Evolutionary conservation across 805 yeast species (phyloP).

Genomic region (Candida chauliodis): DNA sequence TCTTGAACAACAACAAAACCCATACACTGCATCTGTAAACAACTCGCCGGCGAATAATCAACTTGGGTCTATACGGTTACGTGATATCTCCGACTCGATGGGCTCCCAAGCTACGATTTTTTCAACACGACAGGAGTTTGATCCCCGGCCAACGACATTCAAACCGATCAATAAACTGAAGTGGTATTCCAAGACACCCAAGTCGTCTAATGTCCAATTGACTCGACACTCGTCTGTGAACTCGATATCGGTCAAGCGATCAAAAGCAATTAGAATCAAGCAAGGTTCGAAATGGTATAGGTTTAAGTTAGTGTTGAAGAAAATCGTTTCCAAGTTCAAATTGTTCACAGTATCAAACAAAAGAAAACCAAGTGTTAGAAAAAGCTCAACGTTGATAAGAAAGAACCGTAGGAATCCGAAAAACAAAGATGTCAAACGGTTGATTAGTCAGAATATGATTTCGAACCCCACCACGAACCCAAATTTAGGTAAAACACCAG

Average conservation of each 20-base stretch:
- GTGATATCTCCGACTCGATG: slow-evolving; percentile 35
- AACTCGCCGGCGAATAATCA: neutral
- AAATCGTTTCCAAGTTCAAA: slow-evolving; percentile 20
- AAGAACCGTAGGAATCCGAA: slow-evolving; percentile 16
- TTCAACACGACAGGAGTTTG: slow-evolving; percentile 28
- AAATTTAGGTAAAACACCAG: slow-evolving; percentile 17
- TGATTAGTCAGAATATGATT: neutral
- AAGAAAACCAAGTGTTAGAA: slow-evolving; percentile 15
- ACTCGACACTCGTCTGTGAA: slow-evolving; percentile 10
- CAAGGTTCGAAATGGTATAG: slow-evolving; percentile 33
- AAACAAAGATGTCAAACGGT: slow-evolving; percentile 6
- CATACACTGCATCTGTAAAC: neutral
- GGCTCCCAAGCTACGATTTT: slow-evolving; percentile 44
- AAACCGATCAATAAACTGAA: neutral
- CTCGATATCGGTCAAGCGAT: slow-evolving; percentile 19
- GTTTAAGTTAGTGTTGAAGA: slow-evolving; percentile 23
- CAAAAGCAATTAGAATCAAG: slow-evolving; percentile 31
- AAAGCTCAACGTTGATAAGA: slow-evolving; percentile 13
- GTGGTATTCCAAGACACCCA: neutral
- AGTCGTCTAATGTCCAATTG: slow-evolving; percentile 6
- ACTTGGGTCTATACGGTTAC: neutral
- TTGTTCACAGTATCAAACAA: slow-evolving; percentile 23
- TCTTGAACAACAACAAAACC: slow-evolving; percentile 25
- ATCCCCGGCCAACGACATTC: neutral
- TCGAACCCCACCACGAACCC: slow-evolving; percentile 20